Conservation (phyloP, 345 rosid genomes). For the Eucalyptus fibrosa region DNA sequence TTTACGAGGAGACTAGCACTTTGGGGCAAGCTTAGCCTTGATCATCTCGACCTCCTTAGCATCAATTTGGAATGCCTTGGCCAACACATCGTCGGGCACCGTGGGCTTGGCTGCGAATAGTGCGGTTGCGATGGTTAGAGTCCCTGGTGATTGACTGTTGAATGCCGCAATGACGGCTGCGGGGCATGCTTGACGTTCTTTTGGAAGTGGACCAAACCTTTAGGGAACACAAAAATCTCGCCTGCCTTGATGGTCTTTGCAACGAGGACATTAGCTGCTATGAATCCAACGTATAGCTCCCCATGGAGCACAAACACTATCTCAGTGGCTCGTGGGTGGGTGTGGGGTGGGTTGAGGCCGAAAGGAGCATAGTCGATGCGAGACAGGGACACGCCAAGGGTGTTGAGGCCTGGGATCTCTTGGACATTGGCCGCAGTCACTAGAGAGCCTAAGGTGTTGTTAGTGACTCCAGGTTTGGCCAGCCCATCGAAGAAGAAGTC, state of each 20-base stretch:
- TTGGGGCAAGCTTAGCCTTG: constrained; percentile 31
- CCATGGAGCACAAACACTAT: constrained; percentile 42
- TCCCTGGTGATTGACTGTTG: constrained; percentile 50
- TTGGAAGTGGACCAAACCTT: constrained; percentile 51
- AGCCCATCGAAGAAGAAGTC: neutral
- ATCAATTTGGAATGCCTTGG: constrained; percentile 34
- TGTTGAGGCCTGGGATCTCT: neutral
- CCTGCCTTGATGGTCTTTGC: constrained; percentile 31
- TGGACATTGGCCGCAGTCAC: neutral
- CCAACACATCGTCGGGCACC: constrained; percentile 28
- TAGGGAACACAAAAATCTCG: constrained; percentile 44
- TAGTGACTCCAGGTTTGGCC: neutral
- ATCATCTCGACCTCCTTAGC: constrained; percentile 11
- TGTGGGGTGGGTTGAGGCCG: constrained; percentile 61
- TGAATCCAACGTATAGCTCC: constrained; percentile 33
- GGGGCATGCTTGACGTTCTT: constrained; percentile 14
- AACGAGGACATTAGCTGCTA: constrained; percentile 27
- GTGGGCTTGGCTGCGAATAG: constrained; percentile 26
- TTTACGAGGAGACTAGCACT: neutral
- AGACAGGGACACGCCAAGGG: constrained; percentile 38
- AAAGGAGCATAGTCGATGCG: constrained; percentile 53
- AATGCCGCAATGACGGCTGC: constrained; percentile 38
- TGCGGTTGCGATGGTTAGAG: constrained; percentile 28
- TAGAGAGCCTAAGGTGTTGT: neutral
- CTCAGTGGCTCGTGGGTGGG: constrained; percentile 59